These are phyloP conservation scores for Waltergamsia citrina DNA, from an alignment of 2,329 filamentous ascomycete species.

Conservation along the genomic window DNA sequence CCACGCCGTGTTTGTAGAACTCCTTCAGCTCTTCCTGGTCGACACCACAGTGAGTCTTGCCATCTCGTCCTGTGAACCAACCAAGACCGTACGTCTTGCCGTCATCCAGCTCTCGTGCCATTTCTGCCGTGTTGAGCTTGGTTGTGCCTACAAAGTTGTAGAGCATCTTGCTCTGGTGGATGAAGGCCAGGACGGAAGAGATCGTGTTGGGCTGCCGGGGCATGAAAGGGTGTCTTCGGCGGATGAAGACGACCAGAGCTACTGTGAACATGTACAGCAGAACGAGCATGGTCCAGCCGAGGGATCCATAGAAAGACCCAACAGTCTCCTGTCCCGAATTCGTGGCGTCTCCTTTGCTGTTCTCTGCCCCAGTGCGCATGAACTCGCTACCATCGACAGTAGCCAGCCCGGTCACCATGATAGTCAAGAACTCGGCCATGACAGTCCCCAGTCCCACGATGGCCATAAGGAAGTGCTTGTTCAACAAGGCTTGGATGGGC, in stretches of 20 bases:
- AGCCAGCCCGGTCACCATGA: slow-evolving; percentile 57
- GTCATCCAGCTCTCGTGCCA: slow-evolving; percentile 49
- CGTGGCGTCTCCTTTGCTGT: slow-evolving; percentile 7
- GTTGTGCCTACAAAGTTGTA: slow-evolving; percentile 65
- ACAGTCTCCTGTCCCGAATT: slow-evolving; percentile 48
- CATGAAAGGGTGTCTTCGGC: slow-evolving; percentile 60
- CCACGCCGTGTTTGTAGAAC: slow-evolving; percentile 54
- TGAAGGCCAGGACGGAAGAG: slow-evolving; percentile 64
- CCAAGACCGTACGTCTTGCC: slow-evolving; percentile 64
- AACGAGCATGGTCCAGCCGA: slow-evolving; percentile 52
- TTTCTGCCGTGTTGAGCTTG: slow-evolving; percentile 48
- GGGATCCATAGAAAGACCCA: slow-evolving; percentile 56
- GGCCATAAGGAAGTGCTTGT: slow-evolving; percentile 56
- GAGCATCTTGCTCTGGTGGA: slow-evolving; percentile 74
- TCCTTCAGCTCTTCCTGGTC: slow-evolving; percentile 65
- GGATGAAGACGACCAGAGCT: slow-evolving; percentile 48
- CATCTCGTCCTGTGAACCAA: slow-evolving; percentile 68
- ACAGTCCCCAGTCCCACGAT: slow-evolving; percentile 62
- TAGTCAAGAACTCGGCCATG: slow-evolving; percentile 63
- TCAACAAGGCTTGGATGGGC: slow-evolving; percentile 50
- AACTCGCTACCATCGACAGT: slow-evolving; percentile 56
- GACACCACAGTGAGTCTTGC: slow-evolving; percentile 64
- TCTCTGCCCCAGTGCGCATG: slow-evolving; percentile 15
- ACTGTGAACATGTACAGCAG: slow-evolving; percentile 55
- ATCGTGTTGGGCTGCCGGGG: slow-evolving; percentile 74